Evolutionary conservation across 2,329 filamentous ascomycete genomes (phyloP), one percentile per base, ranked within the genome.

Genomic region (Fusarium neocosmosporiellum): DNA sequence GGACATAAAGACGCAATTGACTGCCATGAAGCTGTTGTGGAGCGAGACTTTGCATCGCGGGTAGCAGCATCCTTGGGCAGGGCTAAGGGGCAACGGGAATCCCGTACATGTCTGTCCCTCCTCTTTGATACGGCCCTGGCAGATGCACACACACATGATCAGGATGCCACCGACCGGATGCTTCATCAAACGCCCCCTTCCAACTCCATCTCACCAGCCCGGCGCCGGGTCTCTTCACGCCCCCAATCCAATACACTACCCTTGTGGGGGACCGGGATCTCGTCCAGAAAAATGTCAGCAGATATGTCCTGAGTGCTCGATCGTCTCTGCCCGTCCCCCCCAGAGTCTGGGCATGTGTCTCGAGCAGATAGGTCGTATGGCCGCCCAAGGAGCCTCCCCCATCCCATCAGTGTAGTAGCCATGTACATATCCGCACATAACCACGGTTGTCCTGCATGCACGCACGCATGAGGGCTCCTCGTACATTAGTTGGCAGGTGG

Each of bases 401-500:
- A 65, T 71, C 63, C 61, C 73, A 63, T 73, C 54, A 67, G 71
- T 72, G 67, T 18, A 48, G 41, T 24, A 24, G 20, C 22, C 18
- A 48, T 48, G 43, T 22, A 75, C 70, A 78, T 75, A 66, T 78
- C 65, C 66, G 72, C 76, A 75, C 74, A 75, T 71, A 66, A 66
- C 60, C 55, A 67, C 64, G 67, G 63, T 61, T 66, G 70, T 66
- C 65, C 62, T 72, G 75, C 75, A 77, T 69, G 67, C 43, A 53
- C 75, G 66, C 71, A 72, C 70, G 71, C 72, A 65, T 72, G 70
- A 66, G 66, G 60, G 68, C 67, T 72, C 69, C 65, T 71, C 65
- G 60, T 76, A 73, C 75, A 77, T 77, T 77, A 76, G 72, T 65
- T 71, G 76, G 69, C 66, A 72, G 73, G 72, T 77, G 76, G 73